phyloP scores from a whole-genome alignment of 2,329 filamentous ascomycete species.

The Trichoderma harzianum region DNA sequence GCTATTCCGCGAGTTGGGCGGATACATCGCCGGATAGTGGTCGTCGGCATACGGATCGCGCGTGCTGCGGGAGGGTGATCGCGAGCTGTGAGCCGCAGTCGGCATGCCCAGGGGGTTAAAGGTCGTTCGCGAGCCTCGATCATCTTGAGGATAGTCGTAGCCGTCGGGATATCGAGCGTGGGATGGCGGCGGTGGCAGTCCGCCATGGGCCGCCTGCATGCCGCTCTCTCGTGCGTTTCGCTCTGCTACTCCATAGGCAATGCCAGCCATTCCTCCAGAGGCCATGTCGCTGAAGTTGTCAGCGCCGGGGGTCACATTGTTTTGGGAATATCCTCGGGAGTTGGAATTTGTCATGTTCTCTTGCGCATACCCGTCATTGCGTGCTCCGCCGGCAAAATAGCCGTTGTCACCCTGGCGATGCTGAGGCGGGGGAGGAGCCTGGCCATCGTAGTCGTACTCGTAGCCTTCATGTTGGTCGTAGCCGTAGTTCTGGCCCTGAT shows the following conservation, averaged over 20 bases:
- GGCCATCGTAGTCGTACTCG: neutral
- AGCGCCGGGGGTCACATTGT: constrained; percentile 56
- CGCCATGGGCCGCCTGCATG: constrained; percentile 54
- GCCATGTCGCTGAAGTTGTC: constrained; percentile 65
- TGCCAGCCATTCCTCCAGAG: constrained; percentile 63
- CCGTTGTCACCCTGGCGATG: constrained; percentile 3
- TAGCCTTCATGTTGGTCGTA: constrained; percentile 8
- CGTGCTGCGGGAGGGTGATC: constrained; percentile 49
- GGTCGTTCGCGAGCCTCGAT: constrained; percentile 37
- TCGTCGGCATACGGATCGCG: constrained; percentile 57
- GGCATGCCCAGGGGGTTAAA: constrained; percentile 39
- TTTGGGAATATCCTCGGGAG: constrained; percentile 13
- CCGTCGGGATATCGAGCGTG: constrained; percentile 28
- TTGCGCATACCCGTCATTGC: constrained; percentile 11
- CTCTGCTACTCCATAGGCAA: constrained; percentile 64
- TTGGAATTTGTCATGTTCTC: neutral
- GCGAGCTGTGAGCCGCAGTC: constrained; percentile 32
- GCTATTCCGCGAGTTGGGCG: constrained; percentile 38
- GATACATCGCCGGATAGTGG: constrained; percentile 63
- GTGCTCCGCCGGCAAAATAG: constrained; percentile 1
- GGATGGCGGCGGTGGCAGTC: constrained; percentile 38
- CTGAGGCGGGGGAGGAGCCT: constrained; percentile 16
- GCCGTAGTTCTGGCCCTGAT: neutral
- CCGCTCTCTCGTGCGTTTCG: constrained; percentile 63
- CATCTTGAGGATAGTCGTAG: constrained; percentile 18